A percentile compares a stretch with the other conserved stretches of the same genome.
These are phyloP conservation scores for Epichloe bromicola DNA, from an alignment of 2,329 filamentous ascomycete genomes.

Conservation along the genomic window DNA sequence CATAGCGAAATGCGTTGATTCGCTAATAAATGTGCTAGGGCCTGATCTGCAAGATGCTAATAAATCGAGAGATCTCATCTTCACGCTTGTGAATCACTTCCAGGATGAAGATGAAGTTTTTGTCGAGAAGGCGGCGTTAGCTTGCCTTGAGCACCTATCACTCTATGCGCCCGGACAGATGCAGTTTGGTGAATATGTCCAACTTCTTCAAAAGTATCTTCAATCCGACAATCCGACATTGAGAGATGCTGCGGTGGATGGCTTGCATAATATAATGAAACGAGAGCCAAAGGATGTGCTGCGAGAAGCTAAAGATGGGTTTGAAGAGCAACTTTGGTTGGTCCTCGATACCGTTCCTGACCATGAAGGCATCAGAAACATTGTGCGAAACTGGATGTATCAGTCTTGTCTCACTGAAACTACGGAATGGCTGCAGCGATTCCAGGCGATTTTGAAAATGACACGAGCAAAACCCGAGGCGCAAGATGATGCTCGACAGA, in stretches of 20 bases:
- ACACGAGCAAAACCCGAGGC: slow-evolving; percentile 56
- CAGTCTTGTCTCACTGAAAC: slow-evolving; percentile 77
- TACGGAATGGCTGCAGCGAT: slow-evolving; percentile 73
- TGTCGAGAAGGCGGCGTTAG: slow-evolving; percentile 63
- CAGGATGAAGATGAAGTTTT: slow-evolving; percentile 58
- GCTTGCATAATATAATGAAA: slow-evolving; percentile 91
- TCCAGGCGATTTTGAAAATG: slow-evolving; percentile 80
- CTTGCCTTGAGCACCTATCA: slow-evolving; percentile 80
- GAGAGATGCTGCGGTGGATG: slow-evolving; percentile 70
- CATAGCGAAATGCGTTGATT: slow-evolving; percentile 79
- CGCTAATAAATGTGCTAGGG: slow-evolving; percentile 90
- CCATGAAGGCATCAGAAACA: slow-evolving; percentile 70
- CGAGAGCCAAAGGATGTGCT: slow-evolving; percentile 76
- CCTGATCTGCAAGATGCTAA: slow-evolving; percentile 87
- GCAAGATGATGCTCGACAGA: slow-evolving; percentile 29
- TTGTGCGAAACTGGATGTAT: slow-evolving; percentile 85
- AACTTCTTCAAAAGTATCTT: slow-evolving; percentile 65
- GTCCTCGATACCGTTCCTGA: slow-evolving; percentile 65
- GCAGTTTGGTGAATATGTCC: slow-evolving; percentile 73
- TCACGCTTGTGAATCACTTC: slow-evolving; percentile 76
- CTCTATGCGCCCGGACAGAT: slow-evolving; percentile 84
- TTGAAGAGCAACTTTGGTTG: slow-evolving; percentile 89
- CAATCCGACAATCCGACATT: slow-evolving; percentile 56
- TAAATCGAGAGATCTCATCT: slow-evolving; percentile 83
- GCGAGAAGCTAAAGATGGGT: slow-evolving; percentile 56